Evolutionary conservation across 495 filamentous ascomycete species (phyloP), one percentile per base, ranked within the genome.

Genomic region (Hypoxylon fuscum): DNA sequence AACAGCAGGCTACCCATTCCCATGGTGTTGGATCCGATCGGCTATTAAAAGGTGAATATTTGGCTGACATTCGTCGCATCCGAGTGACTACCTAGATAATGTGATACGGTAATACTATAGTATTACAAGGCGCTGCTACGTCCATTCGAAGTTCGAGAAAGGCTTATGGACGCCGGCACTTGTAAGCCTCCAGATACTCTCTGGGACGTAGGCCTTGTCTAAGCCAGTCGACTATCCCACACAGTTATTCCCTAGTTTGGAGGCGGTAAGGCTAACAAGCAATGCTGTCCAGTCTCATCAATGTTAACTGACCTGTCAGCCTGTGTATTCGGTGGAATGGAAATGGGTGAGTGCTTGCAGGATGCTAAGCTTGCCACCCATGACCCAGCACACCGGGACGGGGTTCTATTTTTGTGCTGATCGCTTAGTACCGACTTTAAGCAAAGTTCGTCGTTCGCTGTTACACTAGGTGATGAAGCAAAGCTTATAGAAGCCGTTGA

Each of bases 351-450:
- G n/a, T n/a, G n/a, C n/a, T n/a, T n/a, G n/a, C n/a, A n/a, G n/a
- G n/a, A n/a, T n/a, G n/a, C n/a, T n/a, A n/a, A n/a, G n/a, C n/a
- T n/a, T n/a, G 20, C 37, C 20, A 29, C 34, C 31, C 22, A 38
- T 14, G 47, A 51, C 21, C 56, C 56, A 59, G 32, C 45, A 43
- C 23, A 7, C 40, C 56, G 56, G 56, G 22, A 59, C 46, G 5
- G 31, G 29, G 1, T n/a, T 44, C 23, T 59, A 50, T 43, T 50
- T 44, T 51, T 3, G 23, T 42, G 23, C 25, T 27, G 25, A 27
- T 8, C 25, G 25, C 25, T 27, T 8, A 27, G 3, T 3, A 27
- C 25, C 25, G 8, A n/a, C n/a, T n/a, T n/a, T n/a, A n/a, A n/a
- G n/a, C n/a, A n/a, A n/a, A n/a, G n/a, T n/a, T n/a, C n/a, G n/a